These are phyloP conservation scores for Akebia trifoliata DNA, from an alignment of 164 flowering plant species.

Conservation along the genomic window DNA sequence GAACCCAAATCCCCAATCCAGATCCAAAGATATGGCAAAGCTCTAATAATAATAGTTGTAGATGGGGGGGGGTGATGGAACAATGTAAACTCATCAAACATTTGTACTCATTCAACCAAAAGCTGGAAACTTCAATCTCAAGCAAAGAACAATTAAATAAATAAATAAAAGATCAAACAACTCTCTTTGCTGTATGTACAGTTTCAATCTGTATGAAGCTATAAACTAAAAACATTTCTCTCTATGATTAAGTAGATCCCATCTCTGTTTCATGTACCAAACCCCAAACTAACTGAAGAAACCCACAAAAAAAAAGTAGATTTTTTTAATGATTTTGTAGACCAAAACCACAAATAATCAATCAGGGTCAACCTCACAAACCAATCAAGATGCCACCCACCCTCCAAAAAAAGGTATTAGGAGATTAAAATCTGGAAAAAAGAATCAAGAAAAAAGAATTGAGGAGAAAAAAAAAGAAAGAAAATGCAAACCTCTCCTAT, in stretches of 20 bases:
- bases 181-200: conserved; percentile 14
- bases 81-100: no score
- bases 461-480: background rate
- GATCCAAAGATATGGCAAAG: no score
- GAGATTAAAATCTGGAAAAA: conserved; percentile 1
- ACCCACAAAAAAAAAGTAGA: background rate
- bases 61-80: no score
- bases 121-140: background rate
- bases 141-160: background rate
- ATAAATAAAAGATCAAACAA: conserved; percentile 4
- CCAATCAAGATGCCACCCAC: conserved; percentile 8
- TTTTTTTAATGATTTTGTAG: conserved; percentile 1
- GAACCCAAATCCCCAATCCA: no score
- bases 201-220: conserved; percentile 11
- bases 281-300: conserved; percentile 5
- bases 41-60: no score
- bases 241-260: background rate
- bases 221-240: background rate
- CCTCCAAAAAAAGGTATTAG: background rate
- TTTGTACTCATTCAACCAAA: background rate
- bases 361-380: conserved; percentile 13
- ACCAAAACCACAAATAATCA: conserved; percentile 6
- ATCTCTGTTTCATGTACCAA: conserved; percentile 4
- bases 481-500: background rate
- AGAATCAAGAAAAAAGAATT: conserved; percentile 2